Base-by-base conservation (phyloP, 176 grass and related monocot species). In the Aechmea fasciata region DNA sequence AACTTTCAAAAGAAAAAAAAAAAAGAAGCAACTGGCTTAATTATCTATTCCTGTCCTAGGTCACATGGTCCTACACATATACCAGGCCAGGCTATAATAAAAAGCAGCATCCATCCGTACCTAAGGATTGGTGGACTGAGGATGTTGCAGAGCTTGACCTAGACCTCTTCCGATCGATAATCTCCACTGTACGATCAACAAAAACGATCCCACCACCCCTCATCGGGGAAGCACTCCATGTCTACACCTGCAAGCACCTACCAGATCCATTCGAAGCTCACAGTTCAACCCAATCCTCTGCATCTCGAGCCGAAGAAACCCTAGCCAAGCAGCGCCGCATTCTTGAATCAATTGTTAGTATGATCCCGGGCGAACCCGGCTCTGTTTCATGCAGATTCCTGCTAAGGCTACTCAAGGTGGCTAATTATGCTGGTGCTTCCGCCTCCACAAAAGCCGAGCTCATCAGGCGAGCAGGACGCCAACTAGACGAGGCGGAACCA, bases 81-180 rank as follows among this genome's bases (percentile, higher is more conserved):
- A 97, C 89, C 0, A 77, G 93, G 49, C 89, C 89, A 12, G 93
- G 86, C 49, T 90, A 85, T 84, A 61, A 29, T 0, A 86, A 63
- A 79, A 81, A 74, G 51, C 20, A 73, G 59, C 78, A 79, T 54
- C 80, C 69, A 54, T 83, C 89, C 8, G 86, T 83, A 17, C 93
- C 93, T 50, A 97, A 83, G 78, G 93, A 97, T 57, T 97, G 93
- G 93, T 97, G 89, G 89, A 97, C 93, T 11, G 93, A 97, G 87
- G 93, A 97, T 69, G 49, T 97, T 12, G 92, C 93, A n/a, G 89
- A 92, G 59, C 81, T 97, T 3, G 86, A 97, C 67, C 68, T 97
- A 15, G 93, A 97, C 69, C 81, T 97, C 61, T 97, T 97, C 75
- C 81, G 86, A 13, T 85, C 93, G 1, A 65, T 97, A 57, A 63